A percentile compares a stretch with the other conserved stretches of the same genome.
These are phyloP conservation scores for Dichomitus squalens DNA, from an alignment of 1,284 basidiomycete species.

Conservation along the genomic window DNA sequence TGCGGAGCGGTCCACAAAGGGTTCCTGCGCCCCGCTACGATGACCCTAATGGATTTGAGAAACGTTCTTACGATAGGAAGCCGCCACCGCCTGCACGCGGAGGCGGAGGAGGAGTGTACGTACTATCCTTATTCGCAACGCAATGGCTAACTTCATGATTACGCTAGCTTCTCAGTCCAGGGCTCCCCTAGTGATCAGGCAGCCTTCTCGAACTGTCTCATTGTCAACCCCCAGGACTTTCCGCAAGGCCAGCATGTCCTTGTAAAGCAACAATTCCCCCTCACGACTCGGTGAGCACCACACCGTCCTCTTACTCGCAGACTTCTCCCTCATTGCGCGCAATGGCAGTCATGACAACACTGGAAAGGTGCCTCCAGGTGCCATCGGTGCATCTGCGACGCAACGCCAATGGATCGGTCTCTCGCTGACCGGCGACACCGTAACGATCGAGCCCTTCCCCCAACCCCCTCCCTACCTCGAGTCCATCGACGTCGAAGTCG, in stretches of 20 bases:
- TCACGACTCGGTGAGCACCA: constrained; percentile 69
- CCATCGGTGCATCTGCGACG: constrained; percentile 67
- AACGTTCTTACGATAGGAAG: constrained; percentile 2
- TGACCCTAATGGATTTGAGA: constrained; percentile 2
- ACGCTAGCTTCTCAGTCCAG: constrained; percentile 57
- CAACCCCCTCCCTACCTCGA: constrained; percentile 73
- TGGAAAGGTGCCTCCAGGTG: constrained; percentile 60
- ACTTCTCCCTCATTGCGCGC: neutral
- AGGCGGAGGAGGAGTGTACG: constrained; percentile 62
- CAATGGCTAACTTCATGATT: constrained; percentile 1
- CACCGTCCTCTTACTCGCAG: neutral
- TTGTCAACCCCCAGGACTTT: constrained; percentile 81
- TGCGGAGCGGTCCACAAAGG: constrained; percentile 9
- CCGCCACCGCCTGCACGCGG: neutral
- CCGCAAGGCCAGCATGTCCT: constrained; percentile 71
- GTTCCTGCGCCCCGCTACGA: constrained; percentile 5
- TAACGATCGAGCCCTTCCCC: constrained; percentile 71
- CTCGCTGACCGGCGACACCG: constrained; percentile 76
- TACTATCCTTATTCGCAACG: neutral
- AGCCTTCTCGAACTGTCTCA: constrained; percentile 81
- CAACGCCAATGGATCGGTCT: constrained; percentile 88
- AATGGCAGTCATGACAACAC: constrained; percentile 73
- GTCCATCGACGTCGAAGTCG: constrained; percentile 79
- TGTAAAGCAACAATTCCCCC: constrained; percentile 67
- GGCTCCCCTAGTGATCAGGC: constrained; percentile 61